Base-by-base conservation (phyloP, 495 filamentous ascomycete genomes). In the Neurospora sublineolata region DNA sequence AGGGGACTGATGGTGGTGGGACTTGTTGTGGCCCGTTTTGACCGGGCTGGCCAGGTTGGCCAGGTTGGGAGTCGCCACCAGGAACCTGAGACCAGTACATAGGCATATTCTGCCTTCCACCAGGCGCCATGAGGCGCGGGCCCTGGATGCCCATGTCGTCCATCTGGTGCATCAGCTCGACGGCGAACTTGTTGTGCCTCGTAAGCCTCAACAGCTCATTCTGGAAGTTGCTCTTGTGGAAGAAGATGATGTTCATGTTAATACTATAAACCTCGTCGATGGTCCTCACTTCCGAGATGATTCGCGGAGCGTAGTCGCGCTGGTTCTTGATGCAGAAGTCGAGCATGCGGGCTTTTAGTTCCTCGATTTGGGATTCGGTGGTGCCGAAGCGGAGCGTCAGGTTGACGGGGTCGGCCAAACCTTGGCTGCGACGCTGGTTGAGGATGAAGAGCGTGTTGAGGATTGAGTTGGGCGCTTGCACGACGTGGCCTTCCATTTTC, bases 401-500 rank as follows among this genome's bases (percentile, higher is more conserved):
- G 42, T 91, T 90, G 42, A 97, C 86, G 1, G 93, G 92, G 82
- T 98, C 94, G 3, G 94, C 94, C 3, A 97, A 84, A 3, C 89
- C 92, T 72, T 95, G 93, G 37, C 93, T 95, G 36, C 94, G 90
- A 4, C 94, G 88, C 82, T 97, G 94, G 79, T 98, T 97, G 23
- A 97, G 89, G 72, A 98, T 95, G 79, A 97, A 97, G 8, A 98
- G 87, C 0, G 88, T 92, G 77, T 97, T 98, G 36, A 98, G 86
- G 69, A 97, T 90, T 71, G 90, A 94, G 85, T 98, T 98, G 4
- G 95, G 95, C 0, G 94, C 95, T 79, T 98, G 94, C 3, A 98
- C 94, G 16, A 97, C 88, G 73, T 97, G 94, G 14, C 94, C 94
- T 77, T 97, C 90, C 90, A 97, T 93, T 83, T 97, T 98, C 83